Evolutionary conservation across 345 rosid genomes (phyloP).

Genomic region (Cardiospermum halicacabum): DNA sequence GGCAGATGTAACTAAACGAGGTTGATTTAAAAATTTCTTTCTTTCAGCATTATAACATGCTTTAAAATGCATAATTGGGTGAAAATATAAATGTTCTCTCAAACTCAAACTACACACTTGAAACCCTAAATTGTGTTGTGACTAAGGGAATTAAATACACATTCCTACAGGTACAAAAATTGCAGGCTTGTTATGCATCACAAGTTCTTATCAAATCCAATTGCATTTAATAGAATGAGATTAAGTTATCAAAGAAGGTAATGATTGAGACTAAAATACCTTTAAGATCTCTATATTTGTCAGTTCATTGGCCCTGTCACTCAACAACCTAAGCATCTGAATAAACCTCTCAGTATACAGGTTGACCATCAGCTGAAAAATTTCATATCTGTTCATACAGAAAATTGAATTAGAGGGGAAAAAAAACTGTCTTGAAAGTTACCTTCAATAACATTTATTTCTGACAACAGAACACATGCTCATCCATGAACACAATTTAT

Average conservation of each 20-base stretch:
- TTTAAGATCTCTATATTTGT: slow-evolving; percentile 97
- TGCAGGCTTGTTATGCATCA: neutral
- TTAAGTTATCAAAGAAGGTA: neutral
- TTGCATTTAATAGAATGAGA: slow-evolving; percentile 2
- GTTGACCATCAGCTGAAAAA: slow-evolving; percentile 99
- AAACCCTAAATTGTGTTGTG: neutral
- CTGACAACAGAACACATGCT: neutral
- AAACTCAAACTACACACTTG: neutral
- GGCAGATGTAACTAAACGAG: neutral
- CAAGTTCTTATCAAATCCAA: slow-evolving; percentile 7
- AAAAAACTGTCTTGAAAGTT: neutral
- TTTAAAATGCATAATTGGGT: neutral
- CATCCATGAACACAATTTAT: neutral
- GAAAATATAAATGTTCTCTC: neutral
- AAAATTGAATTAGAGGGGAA: slow-evolving; percentile 15
- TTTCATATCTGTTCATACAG: slow-evolving; percentile 79
- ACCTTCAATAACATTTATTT: neutral
- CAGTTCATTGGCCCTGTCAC: slow-evolving; percentile 84
- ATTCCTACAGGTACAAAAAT: neutral
- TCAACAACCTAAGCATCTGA: slow-evolving; percentile 97
- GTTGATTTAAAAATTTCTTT: neutral
- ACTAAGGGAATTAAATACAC: neutral
- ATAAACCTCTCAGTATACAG: slow-evolving; percentile 96
- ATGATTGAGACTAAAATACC: slow-evolving; percentile 38
- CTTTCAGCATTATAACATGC: neutral